Evolutionary conservation across 1,139 yeast genomes (phyloP), one percentile per base, ranked within the genome.

Genomic region (Saccharomyces hybrid): DNA sequence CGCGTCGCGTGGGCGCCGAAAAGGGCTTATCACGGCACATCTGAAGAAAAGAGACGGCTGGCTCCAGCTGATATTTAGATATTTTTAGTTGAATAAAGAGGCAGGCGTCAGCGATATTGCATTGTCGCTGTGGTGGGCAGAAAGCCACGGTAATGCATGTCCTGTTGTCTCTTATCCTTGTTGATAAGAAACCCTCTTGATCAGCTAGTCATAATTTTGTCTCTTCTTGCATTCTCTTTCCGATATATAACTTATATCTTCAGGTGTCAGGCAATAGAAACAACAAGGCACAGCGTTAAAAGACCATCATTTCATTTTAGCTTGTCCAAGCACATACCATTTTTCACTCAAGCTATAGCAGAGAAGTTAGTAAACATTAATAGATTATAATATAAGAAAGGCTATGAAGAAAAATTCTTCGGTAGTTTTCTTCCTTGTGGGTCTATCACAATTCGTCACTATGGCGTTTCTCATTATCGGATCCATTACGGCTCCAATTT

Each of bases 401-500:
- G 26, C 11, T 14, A 38, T 38, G 44, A 38, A 38, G 44, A 38
- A 7, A 38, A 38, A 38, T 20, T 38, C 31, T 46, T 26, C 48
- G 6, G 31, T 46, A 46, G n/a, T 13, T 46, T 46, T 46, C 31
- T 46, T 46, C 31, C 48, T 46, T 14, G 48, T 46, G 28, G 48
- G 29, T 16, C 44, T 38, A n/a, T 38, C 44, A 38, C 44, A 38
- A 53, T 62, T 77, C 53, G 69, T 73, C 6, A 70, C 82, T 3
- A 57, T 73, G 70, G 67, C 80, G 42, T 78, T 80, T 59, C 67
- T 81, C 52, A 70, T 82, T 48, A 69, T 82, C 50, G 80, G 82
- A 6, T 75, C 80, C 47, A 75, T 82, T 41, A 76, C 90, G 0
- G 88, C 83, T 5, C 93, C 93, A 0, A 74, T 85, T 44, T 80